Percentiles rank a stretch among this genome's conserved stretches.
phyloP scores from a whole-genome alignment of 768 basidiomycete genomes.

The Pulveroboletus ravenelii region DNA sequence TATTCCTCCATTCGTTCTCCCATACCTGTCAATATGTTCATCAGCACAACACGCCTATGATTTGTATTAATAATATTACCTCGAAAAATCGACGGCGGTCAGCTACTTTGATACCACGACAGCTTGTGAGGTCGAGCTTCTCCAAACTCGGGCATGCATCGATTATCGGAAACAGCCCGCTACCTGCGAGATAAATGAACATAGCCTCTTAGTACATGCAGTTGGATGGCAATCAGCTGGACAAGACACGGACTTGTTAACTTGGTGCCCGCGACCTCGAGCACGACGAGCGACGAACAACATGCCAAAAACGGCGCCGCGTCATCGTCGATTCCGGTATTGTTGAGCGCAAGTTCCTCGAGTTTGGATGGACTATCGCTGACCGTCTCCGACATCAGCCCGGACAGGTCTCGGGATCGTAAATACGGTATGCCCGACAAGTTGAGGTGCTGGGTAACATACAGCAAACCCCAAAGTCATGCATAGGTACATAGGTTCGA shows the following conservation, averaged over 20 bases:
- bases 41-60: neutral
- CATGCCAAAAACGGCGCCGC: conserved; percentile 48
- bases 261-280: conserved; percentile 56
- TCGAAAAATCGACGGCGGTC: conserved; percentile 68
- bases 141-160: conserved; percentile 51
- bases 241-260: conserved; percentile 45
- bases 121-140: conserved; percentile 62
- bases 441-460: conserved; percentile 46
- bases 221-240: neutral
- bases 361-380: conserved; percentile 33
- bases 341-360: conserved; percentile 50
- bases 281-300: conserved; percentile 43
- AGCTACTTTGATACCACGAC: conserved; percentile 53
- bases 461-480: neutral
- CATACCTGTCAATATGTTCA: conserved; percentile 17
- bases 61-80: conserved; percentile 26
- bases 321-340: conserved; percentile 57
- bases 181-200: conserved; percentile 33
- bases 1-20: conserved; percentile 17
- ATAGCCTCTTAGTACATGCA: neutral
- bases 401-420: conserved; percentile 46
- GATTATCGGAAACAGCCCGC: conserved; percentile 52
- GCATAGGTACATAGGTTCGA: neutral
- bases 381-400: conserved; percentile 33
- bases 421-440: conserved; percentile 50